phyloP scores from a whole-genome alignment of 345 rosid genomes.

The Reutealis trisperma region DNA sequence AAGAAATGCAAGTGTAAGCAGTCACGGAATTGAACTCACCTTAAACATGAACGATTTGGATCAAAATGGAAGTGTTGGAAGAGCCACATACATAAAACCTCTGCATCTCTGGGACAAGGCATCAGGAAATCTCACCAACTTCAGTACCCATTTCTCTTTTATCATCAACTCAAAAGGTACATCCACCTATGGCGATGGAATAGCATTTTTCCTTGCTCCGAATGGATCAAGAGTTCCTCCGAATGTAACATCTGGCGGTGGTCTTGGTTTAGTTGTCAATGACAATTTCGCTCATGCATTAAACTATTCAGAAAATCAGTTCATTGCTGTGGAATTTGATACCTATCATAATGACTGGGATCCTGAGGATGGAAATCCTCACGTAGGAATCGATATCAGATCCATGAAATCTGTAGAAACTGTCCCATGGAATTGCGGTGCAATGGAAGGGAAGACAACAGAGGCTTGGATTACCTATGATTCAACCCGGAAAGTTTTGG shows the following conservation, averaged over 20 bases:
- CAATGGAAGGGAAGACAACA: constrained; percentile 4
- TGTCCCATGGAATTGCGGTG: not conserved
- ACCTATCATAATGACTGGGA: constrained; percentile 22
- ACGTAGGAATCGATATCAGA: constrained; percentile 34
- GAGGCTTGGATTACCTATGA: constrained; percentile 39
- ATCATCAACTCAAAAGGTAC: not conserved
- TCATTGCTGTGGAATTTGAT: constrained; percentile 35
- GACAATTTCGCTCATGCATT: not conserved
- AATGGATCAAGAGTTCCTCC: not conserved
- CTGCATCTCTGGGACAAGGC: constrained; percentile 5
- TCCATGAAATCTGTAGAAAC: constrained; percentile 16
- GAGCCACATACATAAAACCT: not conserved
- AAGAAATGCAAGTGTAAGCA: constrained; percentile 1
- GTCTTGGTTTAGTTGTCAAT: not conserved
- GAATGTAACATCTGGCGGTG: not conserved
- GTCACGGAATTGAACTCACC: not conserved
- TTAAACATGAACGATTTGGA: not conserved
- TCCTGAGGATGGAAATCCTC: constrained; percentile 5
- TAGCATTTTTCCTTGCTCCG: constrained; percentile 23
- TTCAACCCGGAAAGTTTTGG: constrained; percentile 13
- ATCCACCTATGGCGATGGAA: not conserved
- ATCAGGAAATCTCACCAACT: constrained; percentile 19
- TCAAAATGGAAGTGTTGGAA: not conserved
- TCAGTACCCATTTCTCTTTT: constrained; percentile 33
- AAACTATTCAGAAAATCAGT: not conserved